Base-by-base conservation (phyloP, 805 yeast genomes). In the Cyberlindnera euphorbiiphila region DNA sequence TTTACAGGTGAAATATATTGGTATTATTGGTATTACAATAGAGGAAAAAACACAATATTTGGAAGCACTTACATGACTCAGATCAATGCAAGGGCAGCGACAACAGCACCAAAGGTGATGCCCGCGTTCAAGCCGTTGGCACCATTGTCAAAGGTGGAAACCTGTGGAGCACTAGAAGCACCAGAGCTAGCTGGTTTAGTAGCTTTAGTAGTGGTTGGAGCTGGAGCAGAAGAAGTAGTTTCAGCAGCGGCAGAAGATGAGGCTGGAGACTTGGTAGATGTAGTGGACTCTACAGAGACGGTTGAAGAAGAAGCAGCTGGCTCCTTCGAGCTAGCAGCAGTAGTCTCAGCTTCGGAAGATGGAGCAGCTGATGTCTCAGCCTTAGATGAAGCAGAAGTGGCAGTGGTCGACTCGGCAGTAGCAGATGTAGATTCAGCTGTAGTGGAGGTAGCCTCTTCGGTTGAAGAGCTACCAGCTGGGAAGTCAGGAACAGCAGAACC, bases 401-500 rank as follows among this genome's bases (percentile, higher is more conserved):
- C n/a, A 26, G 29, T 6, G 29, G 29, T 14, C 17, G 13, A 17
- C n/a, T n/a, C n/a, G n/a, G n/a, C n/a, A n/a, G n/a, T n/a, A n/a
- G n/a, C n/a, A 14, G 16, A 5, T 7, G 29, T 14, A 14, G 29
- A 9, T 12, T 25, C 27, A 25, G 27, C 24, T 9, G 11, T 11
- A 9, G 24, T 9, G 11, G 11, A 8, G 10, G 10, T 11, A 21
- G 24, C 11, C 8, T 8, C 8, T 9, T 25, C 27, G n/a, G 27
- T 10, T 10, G 27, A 9, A 25, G 27, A 11, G n/a, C 13, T 25
- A 25, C 14, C 9, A 10, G 27, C 9, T 9, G 27, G 9, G 27
- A 10, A 28, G 22, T 28, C 31, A 8, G 29, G 6, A 15, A 22
- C n/a, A 13, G 25, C 34, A 3, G 23, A 12, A 22, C 35, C 39